phyloP scores from a whole-genome alignment of 2,329 filamentous ascomycete genomes.

The Aphanocladium album region DNA sequence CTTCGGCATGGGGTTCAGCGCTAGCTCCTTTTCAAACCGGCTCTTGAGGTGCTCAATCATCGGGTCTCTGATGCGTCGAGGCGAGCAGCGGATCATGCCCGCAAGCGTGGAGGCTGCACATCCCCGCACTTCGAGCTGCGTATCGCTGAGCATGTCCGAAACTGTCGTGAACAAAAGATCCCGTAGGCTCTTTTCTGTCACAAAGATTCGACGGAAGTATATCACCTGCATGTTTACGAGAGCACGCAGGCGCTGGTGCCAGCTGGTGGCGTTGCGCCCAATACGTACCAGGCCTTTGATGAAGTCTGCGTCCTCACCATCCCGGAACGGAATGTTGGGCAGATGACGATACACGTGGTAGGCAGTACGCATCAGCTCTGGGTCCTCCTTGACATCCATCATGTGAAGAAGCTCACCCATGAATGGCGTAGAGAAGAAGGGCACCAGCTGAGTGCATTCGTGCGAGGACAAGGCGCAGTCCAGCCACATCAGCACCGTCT shows the following conservation, averaged over 20 bases:
- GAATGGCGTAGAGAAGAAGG: slow-evolving; percentile 85
- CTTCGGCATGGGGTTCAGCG: slow-evolving; percentile 83
- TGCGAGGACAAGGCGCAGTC: slow-evolving; percentile 86
- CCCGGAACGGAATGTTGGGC: slow-evolving; percentile 88
- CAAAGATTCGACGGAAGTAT: slow-evolving; percentile 93
- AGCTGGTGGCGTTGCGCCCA: slow-evolving; percentile 75
- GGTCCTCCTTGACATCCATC: slow-evolving; percentile 99
- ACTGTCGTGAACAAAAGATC: slow-evolving; percentile 83
- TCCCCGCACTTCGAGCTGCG: slow-evolving; percentile 88
- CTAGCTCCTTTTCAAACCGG: slow-evolving; percentile 74
- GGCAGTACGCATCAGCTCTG: slow-evolving; percentile 86
- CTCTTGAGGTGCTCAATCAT: slow-evolving; percentile 71
- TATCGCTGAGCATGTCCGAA: slow-evolving; percentile 88
- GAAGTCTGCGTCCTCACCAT: slow-evolving; percentile 78
- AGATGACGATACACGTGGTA: slow-evolving; percentile 97
- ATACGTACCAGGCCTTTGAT: slow-evolving; percentile 83
- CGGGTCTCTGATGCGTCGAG: slow-evolving; percentile 68
- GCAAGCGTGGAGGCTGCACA: slow-evolving; percentile 90
- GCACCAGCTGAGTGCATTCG: slow-evolving; percentile 84
- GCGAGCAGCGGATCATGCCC: slow-evolving; percentile 97
- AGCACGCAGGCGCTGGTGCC: slow-evolving; percentile 92
- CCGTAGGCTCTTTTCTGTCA: slow-evolving; percentile 70
- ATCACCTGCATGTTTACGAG: slow-evolving; percentile 98
- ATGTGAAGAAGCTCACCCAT: slow-evolving; percentile 94
- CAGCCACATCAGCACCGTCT: slow-evolving; percentile 93